These are phyloP conservation scores for Diutina scorzettiae DNA, from an alignment of 1,139 yeast species.

Conservation along the genomic window DNA sequence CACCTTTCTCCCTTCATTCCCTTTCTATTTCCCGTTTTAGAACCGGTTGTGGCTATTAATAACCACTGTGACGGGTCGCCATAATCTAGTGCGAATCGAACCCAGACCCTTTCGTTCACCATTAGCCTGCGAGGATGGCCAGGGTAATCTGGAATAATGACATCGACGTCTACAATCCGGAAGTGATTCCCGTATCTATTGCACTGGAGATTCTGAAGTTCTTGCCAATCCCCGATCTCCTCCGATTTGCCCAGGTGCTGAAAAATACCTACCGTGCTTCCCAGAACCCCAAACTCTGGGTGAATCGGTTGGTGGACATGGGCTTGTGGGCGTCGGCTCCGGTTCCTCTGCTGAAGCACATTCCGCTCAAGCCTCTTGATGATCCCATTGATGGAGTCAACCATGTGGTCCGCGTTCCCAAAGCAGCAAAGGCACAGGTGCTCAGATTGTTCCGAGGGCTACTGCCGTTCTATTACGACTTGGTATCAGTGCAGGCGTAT, in stretches of 20 bases:
- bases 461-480: slow-evolving; percentile 34
- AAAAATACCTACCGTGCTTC: slow-evolving; percentile 26
- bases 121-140: too few species aligned
- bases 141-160: slow-evolving; percentile 38
- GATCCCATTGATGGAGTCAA: slow-evolving; percentile 31
- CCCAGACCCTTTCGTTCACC: too few species aligned
- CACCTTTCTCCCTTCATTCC: too few species aligned
- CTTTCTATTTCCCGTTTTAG: too few species aligned
- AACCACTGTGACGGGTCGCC: too few species aligned
- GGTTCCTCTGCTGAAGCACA: slow-evolving; percentile 8
- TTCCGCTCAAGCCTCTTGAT: slow-evolving; percentile 8
- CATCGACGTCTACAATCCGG: slow-evolving; percentile 33
- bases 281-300: slow-evolving; percentile 38
- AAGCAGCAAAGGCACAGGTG: slow-evolving; percentile 32
- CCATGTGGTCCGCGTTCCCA: slow-evolving; percentile 25
- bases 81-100: too few species aligned
- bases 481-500: slow-evolving; percentile 33
- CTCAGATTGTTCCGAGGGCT: slow-evolving; percentile 30
- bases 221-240: slow-evolving; percentile 24
- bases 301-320: slow-evolving; percentile 32
- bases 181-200: slow-evolving; percentile 29
- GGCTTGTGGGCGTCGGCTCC: slow-evolving; percentile 32
- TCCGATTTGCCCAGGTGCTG: slow-evolving; percentile 25
- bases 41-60: too few species aligned
- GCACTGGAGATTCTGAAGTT: slow-evolving; percentile 26